These are phyloP conservation scores for Podospora sp. DNA, from an alignment of 495 filamentous ascomycete genomes.

Conservation along the genomic window DNA sequence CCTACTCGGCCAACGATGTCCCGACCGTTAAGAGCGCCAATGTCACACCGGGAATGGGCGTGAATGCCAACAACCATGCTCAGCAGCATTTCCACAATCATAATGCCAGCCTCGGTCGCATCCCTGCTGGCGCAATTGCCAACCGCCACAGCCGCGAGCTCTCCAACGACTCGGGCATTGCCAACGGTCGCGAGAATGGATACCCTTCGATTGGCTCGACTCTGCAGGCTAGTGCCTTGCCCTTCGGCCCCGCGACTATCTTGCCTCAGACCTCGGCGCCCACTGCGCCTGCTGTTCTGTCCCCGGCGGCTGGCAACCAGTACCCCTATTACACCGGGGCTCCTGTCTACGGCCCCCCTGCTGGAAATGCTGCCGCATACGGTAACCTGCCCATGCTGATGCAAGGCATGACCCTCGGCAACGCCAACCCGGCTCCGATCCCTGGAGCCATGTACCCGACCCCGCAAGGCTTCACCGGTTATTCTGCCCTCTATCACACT, in stretches of 20 bases:
- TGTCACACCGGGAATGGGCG: slow-evolving; percentile 32
- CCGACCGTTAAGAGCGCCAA: slow-evolving; percentile 72
- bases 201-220: slow-evolving; percentile 62
- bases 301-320: slow-evolving; percentile 38
- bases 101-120: slow-evolving; percentile 77
- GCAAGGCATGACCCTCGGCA: slow-evolving; percentile 54
- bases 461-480: slow-evolving; percentile 52
- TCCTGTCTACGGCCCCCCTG: slow-evolving; percentile 26
- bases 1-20: slow-evolving; percentile 87
- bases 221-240: slow-evolving; percentile 75
- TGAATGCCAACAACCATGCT: slow-evolving; percentile 64
- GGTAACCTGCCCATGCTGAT: slow-evolving; percentile 59
- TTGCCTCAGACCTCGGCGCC: slow-evolving; percentile 38
- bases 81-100: slow-evolving; percentile 83
- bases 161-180: slow-evolving; percentile 46
- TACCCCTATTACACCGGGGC: slow-evolving; percentile 47
- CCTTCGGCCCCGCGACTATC: slow-evolving; percentile 60
- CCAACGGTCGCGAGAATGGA: slow-evolving; percentile 52
- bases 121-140: slow-evolving; percentile 62
- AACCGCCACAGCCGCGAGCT: slow-evolving; percentile 71
- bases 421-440: slow-evolving; percentile 32
- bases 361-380: slow-evolving; percentile 22
- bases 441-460: slow-evolving; percentile 42
- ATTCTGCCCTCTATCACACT: slow-evolving; percentile 46
- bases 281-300: slow-evolving; percentile 38